phyloP scores from a whole-genome alignment of 2,329 filamentous ascomycete genomes.

The Dactylonectria macrodidyma region DNA sequence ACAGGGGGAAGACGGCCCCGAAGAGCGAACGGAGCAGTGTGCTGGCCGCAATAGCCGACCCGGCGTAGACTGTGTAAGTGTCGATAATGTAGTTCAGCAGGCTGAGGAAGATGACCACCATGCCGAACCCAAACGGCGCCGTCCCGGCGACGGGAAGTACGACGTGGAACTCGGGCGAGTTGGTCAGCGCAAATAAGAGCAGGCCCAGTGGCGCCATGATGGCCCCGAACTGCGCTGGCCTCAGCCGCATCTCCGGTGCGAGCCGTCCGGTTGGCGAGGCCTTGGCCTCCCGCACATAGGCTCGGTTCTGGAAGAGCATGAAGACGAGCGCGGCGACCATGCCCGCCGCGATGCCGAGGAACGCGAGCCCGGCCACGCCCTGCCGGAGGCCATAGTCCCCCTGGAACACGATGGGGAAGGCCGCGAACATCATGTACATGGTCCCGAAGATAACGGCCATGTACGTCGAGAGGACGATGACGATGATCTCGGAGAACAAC shows the following conservation, averaged over 20 bases:
- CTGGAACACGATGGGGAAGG: constrained; percentile 9
- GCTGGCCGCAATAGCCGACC: not conserved
- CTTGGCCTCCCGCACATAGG: not conserved
- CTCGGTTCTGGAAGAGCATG: constrained; percentile 3
- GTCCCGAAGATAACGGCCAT: constrained; percentile 15
- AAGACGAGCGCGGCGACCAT: not conserved
- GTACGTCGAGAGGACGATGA: not conserved
- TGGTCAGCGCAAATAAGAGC: not conserved
- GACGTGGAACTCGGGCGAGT: not conserved
- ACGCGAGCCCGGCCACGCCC: not conserved
- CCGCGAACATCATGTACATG: constrained; percentile 6
- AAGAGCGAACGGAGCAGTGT: not conserved
- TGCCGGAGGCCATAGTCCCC: not conserved
- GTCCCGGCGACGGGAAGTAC: not conserved
- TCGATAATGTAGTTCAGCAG: not conserved
- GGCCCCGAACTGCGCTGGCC: not conserved
- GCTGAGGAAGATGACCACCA: not conserved
- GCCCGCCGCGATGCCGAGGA: constrained; percentile 4
- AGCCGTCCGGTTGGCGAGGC: not conserved
- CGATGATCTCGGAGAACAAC: constrained; percentile 7
- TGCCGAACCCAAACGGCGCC: not conserved
- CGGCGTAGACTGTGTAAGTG: not conserved
- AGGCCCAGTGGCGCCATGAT: not conserved
- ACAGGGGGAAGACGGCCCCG: not conserved
- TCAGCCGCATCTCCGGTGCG: not conserved